A percentile compares a stretch with the other conserved stretches of the same genome.
Conservation (phyloP, 805 yeast species). For the Kregervanrija fluxuum region DNA sequence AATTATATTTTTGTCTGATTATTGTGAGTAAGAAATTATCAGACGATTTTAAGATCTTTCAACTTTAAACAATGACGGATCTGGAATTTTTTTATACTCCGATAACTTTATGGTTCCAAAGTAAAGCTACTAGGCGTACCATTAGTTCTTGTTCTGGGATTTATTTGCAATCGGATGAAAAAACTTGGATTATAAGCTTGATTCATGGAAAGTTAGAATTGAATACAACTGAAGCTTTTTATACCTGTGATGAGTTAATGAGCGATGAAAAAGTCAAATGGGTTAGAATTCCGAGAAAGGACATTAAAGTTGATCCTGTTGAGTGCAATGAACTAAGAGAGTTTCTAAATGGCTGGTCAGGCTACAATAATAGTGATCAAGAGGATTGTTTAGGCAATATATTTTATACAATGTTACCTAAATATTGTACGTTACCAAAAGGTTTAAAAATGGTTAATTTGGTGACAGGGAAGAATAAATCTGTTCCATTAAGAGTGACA, state of each 20-base stretch:
- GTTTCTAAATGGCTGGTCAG: neutral
- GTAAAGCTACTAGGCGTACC: neutral
- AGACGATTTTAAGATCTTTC: no score
- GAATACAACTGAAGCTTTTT: neutral
- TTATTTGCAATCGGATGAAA: neutral
- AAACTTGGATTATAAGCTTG: slow-evolving; percentile 1
- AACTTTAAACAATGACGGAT: no score
- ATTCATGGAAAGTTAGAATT: neutral
- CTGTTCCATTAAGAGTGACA: slow-evolving; percentile 5
- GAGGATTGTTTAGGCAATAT: neutral
- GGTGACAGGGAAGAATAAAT: slow-evolving; percentile 6
- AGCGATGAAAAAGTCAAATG: slow-evolving; percentile 1
- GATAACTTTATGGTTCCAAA: neutral
- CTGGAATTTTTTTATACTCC: no score
- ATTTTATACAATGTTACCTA: slow-evolving; percentile 2
- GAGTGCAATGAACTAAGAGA: neutral
- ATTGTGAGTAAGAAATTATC: no score
- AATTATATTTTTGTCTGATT: no score
- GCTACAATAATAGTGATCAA: neutral
- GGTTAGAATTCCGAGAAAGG: neutral
- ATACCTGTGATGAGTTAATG: slow-evolving; percentile 2
- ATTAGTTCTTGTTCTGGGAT: slow-evolving; percentile 1
- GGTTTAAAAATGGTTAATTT: slow-evolving; percentile 27
- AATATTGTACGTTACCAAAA: slow-evolving; percentile 26
- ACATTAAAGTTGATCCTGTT: neutral